Conservation (phyloP, 176 grass and related monocot species). For the Aegilops speltoides region DNA sequence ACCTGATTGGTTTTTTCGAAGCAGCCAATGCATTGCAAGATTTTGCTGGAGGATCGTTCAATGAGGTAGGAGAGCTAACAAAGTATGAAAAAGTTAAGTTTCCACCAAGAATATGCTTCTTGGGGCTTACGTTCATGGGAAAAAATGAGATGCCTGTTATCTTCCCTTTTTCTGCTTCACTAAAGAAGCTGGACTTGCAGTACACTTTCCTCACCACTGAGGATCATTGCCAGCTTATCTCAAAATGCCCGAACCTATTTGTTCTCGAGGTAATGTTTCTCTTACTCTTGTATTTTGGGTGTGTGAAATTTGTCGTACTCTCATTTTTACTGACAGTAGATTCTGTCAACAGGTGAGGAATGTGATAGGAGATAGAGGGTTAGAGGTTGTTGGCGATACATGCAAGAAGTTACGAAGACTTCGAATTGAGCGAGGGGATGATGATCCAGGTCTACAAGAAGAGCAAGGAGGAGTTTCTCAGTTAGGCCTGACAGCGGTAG, state of each 20-base stretch:
- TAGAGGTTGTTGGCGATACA: constrained; percentile 66
- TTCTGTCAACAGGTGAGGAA: constrained; percentile 57
- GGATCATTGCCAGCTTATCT: constrained; percentile 83
- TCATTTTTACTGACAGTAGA: constrained; percentile 32
- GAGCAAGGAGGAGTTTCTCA: constrained; percentile 83
- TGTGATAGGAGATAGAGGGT: constrained; percentile 83
- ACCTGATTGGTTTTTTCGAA: constrained; percentile 65
- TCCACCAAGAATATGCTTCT: constrained; percentile 58
- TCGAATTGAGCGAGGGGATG: constrained; percentile 85
- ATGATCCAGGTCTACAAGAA: constrained; percentile 79
- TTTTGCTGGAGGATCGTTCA: constrained; percentile 82
- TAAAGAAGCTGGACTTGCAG: constrained; percentile 92
- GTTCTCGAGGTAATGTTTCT: constrained; percentile 72
- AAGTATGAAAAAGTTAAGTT: constrained; percentile 59
- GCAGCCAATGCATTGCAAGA: constrained; percentile 67
- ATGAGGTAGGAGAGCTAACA: constrained; percentile 51
- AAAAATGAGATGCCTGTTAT: constrained; percentile 66
- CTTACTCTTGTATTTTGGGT: background rate
- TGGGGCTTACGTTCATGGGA: constrained; percentile 76
- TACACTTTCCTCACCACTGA: constrained; percentile 87
- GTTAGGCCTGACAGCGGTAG: constrained; percentile 65
- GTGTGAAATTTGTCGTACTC: background rate
- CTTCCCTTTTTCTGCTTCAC: constrained; percentile 55
- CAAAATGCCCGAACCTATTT: constrained; percentile 70
- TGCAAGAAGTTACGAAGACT: constrained; percentile 76